Percentiles rank a stretch among this genome's conserved stretches.
Conservation (phyloP, 805 yeast genomes). For the Yarrowia deformans region DNA sequence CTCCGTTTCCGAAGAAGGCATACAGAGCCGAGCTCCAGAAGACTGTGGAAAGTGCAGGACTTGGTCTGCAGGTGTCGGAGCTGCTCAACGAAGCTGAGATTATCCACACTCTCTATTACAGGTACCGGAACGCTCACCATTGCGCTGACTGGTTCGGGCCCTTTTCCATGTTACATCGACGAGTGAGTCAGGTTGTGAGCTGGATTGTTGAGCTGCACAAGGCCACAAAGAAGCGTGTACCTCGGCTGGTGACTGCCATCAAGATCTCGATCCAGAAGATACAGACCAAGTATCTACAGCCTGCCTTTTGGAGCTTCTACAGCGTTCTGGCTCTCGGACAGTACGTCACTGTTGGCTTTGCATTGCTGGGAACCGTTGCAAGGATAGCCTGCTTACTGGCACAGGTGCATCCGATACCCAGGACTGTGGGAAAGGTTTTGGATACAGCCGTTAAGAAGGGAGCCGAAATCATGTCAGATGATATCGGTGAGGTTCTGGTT, state of each 20-base stretch:
- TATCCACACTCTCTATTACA: conserved; percentile 68
- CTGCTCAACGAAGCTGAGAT: conserved; percentile 49
- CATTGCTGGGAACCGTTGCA: conserved; percentile 65
- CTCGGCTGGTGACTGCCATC: conserved; percentile 41
- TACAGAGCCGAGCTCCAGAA: conserved; percentile 40
- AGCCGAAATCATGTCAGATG: conserved; percentile 23
- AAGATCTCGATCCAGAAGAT: conserved; percentile 48
- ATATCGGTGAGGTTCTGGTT: conserved; percentile 45
- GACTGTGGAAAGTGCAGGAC: conserved; percentile 36
- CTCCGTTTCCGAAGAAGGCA: conserved; percentile 41
- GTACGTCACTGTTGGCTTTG: conserved; percentile 74
- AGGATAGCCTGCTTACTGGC: conserved; percentile 51
- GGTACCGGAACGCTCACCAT: conserved; percentile 80
- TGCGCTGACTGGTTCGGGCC: conserved; percentile 79
- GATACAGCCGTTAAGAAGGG: conserved; percentile 8
- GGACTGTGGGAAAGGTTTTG: conserved; percentile 22
- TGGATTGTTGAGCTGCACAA: conserved; percentile 15
- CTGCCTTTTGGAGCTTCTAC: conserved; percentile 67
- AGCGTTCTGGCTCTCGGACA: conserved; percentile 77
- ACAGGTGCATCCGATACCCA: conserved; percentile 25
- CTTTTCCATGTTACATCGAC: conserved; percentile 68
- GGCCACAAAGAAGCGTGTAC: conserved; percentile 9
- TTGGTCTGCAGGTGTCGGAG: conserved; percentile 40
- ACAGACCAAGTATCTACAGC: conserved; percentile 52
- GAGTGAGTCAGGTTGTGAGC: conserved; percentile 42